Evolutionary conservation across 2,329 filamentous ascomycete species (phyloP), one percentile per base, ranked within the genome.

Genomic region (Hypocreales sp.): DNA sequence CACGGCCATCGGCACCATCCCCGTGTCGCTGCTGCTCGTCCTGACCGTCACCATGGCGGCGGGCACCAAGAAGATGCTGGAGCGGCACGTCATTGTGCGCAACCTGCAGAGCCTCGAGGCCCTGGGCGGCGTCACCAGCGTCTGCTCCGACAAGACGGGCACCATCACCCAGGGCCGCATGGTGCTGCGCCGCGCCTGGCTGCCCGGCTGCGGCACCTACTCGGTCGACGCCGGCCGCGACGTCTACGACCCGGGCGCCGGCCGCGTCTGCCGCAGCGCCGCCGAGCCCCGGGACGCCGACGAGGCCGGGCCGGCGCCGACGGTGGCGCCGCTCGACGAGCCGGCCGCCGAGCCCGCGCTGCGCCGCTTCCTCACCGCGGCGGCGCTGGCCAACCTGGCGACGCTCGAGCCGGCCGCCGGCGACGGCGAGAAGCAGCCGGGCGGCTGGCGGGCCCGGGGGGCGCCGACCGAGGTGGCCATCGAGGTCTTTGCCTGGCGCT

Each of bases 401-500:
- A 63, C 63, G 19, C 64, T 79, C 18, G 18, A 20, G 18, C 18
- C 18, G 7, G 7, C 18, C 7, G 18, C 18, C 18, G 18, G 10
- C 7, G 10, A 7, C 10, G 18, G 7, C 18, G 64, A 72, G 34
- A 56, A 69, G 34, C 56, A 53, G 10, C 54, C 68, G 9, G 50
- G 45, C 10, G 51, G 61, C 28, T 79, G 74, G 74, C 60, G 67
- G 30, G 71, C 67, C 16, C 64, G 69, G 25, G 75, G 73, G 22
- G 73, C 78, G 36, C 72, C 72, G 0, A 52, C 48, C 0, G 77
- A 82, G 39, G 78, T 82, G 33, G 76, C 77, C 2, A 76, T 82
- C 24, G 75, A 81, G 38, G 77, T 82, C 0, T 79, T 82, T 42
- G 72, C 74, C 7, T 68, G 65, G 22, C 68, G 77, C 9, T 82